Percentiles rank a stretch among this genome's conserved stretches.
These are phyloP conservation scores for Penicillium simplicissimum DNA, from an alignment of 495 filamentous ascomycete species.

Conservation along the genomic window DNA sequence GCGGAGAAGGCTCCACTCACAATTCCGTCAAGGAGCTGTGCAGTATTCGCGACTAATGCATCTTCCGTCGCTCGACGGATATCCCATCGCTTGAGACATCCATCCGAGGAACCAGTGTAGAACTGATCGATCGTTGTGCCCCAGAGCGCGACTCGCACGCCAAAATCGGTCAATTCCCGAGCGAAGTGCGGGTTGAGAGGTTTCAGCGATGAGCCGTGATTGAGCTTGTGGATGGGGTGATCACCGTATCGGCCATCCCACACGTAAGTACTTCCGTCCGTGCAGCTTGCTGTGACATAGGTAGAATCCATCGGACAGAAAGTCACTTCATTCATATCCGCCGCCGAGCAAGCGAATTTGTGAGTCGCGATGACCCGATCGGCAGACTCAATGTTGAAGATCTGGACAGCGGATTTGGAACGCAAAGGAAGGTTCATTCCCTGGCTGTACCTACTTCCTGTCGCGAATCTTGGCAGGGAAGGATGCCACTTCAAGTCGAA, in stretches of 20 bases:
- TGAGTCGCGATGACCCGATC: slow-evolving; percentile 3
- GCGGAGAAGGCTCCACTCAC: slow-evolving; percentile 69
- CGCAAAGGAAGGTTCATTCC: slow-evolving; percentile 34
- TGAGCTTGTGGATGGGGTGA: slow-evolving; percentile 62
- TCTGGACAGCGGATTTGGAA: slow-evolving; percentile 51
- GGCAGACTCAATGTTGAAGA: slow-evolving; percentile 40
- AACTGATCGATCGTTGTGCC: slow-evolving; percentile 66
- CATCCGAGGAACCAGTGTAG: slow-evolving; percentile 91
- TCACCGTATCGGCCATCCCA: slow-evolving; percentile 71
- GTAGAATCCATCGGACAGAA: slow-evolving; percentile 46
- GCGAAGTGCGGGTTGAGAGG: slow-evolving; percentile 55
- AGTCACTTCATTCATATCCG: slow-evolving; percentile 86
- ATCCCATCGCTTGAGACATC: slow-evolving; percentile 85
- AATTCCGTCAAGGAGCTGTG: slow-evolving; percentile 50
- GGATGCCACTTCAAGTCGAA: slow-evolving; percentile 85
- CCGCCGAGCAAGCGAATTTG: slow-evolving; percentile 67
- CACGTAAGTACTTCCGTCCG: slow-evolving; percentile 77
- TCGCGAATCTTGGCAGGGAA: slow-evolving; percentile 54
- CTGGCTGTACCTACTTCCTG: slow-evolving; percentile 52
- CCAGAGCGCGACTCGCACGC: slow-evolving; percentile 82
- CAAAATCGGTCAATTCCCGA: slow-evolving; percentile 72
- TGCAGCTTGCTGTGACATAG: slow-evolving; percentile 81
- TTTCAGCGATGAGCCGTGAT: slow-evolving; percentile 68
- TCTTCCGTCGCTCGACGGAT: slow-evolving; percentile 59
- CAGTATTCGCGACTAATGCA: slow-evolving; percentile 62